Conservation (phyloP, 2,329 filamentous ascomycete genomes). For the Cercospora nicotianae region DNA sequence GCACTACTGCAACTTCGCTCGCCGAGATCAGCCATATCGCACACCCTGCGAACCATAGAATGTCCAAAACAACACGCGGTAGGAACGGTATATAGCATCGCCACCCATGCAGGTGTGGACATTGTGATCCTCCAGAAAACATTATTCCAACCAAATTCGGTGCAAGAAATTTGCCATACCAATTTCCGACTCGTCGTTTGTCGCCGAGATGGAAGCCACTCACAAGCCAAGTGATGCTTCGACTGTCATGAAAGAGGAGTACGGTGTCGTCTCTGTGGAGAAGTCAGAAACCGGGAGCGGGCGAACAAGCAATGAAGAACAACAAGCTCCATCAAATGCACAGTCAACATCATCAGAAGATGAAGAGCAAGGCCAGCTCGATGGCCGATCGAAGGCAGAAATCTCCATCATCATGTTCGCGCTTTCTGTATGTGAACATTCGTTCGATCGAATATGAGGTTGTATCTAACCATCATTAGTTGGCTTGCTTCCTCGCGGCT, state of each 20-base stretch:
- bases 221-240: neutral
- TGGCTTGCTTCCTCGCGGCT: neutral
- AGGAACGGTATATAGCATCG: neutral
- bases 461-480: neutral
- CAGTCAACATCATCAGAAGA: neutral
- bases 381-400: neutral
- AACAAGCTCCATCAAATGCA: neutral
- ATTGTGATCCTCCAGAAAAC: neutral
- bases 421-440: neutral
- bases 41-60: neutral
- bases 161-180: neutral
- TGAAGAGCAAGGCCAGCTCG: neutral
- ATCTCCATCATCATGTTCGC: neutral
- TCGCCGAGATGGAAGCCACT: neutral
- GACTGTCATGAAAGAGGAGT: neutral
- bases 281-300: neutral
- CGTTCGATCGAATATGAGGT: too few relatives aligned
- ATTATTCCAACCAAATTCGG: neutral
- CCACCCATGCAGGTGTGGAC: neutral
- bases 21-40: constrained; percentile 1
- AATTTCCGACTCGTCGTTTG: neutral
- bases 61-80: neutral
- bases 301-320: neutral
- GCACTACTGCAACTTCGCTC: neutral
- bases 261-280: neutral